These are phyloP conservation scores for Phaseolus lunatus DNA, from an alignment of 306 rosid species.

Conservation along the genomic window DNA sequence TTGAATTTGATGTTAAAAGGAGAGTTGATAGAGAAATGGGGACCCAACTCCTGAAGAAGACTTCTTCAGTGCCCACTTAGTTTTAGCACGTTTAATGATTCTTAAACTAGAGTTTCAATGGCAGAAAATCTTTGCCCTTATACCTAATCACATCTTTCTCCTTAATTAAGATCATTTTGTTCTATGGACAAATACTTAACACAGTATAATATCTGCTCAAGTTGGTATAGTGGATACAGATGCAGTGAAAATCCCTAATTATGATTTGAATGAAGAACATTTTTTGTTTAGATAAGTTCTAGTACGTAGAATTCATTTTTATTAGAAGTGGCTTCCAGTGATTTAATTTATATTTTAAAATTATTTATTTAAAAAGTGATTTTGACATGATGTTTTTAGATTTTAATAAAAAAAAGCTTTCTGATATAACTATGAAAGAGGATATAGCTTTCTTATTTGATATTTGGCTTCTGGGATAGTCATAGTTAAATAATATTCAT, in stretches of 20 bases:
- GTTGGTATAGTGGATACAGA: not conserved
- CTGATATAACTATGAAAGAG: not conserved
- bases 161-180: not conserved
- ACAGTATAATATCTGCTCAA: not conserved
- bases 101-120: not conserved
- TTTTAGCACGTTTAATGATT: slow-evolving; percentile 12
- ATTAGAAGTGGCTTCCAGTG: not conserved
- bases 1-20: not conserved
- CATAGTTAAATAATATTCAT: not conserved
- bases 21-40: slow-evolving; percentile 28
- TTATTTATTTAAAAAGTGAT: not conserved
- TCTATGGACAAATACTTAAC: not conserved
- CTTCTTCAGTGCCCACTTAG: slow-evolving; percentile 25
- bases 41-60: slow-evolving; percentile 4
- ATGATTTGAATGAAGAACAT: slow-evolving; percentile 17
- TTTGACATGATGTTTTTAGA: not conserved
- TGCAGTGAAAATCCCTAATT: not conserved
- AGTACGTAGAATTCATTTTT: not conserved
- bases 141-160: slow-evolving; percentile 14
- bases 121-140: not conserved
- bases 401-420: not conserved
- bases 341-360: not conserved
- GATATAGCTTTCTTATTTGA: not conserved
- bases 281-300: not conserved
- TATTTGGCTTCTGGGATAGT: not conserved